Base-by-base conservation (phyloP, 1,139 yeast species). In the Sugiyamaella novakii region DNA sequence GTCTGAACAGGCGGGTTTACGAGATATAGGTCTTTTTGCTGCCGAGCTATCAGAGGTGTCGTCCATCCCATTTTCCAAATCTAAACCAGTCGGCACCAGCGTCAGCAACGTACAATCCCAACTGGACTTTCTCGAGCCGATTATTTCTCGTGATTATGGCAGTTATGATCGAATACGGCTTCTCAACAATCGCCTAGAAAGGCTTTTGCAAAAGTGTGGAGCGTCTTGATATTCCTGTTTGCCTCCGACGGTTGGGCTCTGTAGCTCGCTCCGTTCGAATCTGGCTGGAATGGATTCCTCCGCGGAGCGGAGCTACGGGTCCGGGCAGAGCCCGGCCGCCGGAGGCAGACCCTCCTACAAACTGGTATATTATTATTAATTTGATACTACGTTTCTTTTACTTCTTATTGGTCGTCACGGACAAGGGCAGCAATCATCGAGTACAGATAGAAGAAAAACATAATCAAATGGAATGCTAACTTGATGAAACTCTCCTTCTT, bases 361-460 rank as follows among this genome's bases (percentile, higher is more conserved):
- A 10, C 12, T 31, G 7, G 7, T 27, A 38, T 38, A 21, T 8
- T 38, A 27, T 15, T n/a, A 27, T 19, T 38, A 38, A 11, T 6
- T 18, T 21, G 10, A 34, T 19, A 34, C 3, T 21, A 22, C 38
- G n/a, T 3, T 5, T 34, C 25, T 34, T 19, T 19, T 17, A 36
- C 12, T 18, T 17, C 11, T 40, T 55, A 55, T 38, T 52, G 55
- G 30, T 68, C 70, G 44, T 75, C 87, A 57, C 84, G 89, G 64
- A 92, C 92, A 69, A 92, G 79, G 40, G 96, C 94, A 78, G 91
- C 86, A 73, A 92, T 91, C 96, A 92, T 87, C 74, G 95, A 84
- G 78, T 91, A 92, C 65, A 92, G 79, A 78, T 89, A 91, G 77
- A 80, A 89, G 84, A 92, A 92, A 80, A 92, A 92, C 84, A 91